phyloP scores from a whole-genome alignment of 2,329 filamentous ascomycete species.

The Fusarium pseudocircinatum region DNA sequence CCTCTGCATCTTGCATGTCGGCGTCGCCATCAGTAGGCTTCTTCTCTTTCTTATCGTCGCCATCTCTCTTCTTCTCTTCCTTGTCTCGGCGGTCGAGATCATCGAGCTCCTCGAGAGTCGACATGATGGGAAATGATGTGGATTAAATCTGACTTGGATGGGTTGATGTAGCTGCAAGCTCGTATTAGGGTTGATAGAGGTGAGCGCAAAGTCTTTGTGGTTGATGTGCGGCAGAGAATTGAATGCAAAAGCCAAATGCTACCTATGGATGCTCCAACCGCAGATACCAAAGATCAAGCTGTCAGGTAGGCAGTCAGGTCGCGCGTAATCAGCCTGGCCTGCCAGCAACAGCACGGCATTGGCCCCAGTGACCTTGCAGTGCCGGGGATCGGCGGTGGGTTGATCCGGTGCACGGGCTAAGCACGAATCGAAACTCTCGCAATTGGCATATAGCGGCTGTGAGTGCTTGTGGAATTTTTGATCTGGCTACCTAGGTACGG shows the following conservation, averaged over 20 bases:
- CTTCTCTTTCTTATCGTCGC: conserved; percentile 49
- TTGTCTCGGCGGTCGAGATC: conserved; percentile 84
- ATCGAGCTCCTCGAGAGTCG: conserved; percentile 91
- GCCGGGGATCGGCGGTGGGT: conserved; percentile 34
- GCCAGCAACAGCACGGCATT: conserved; percentile 28
- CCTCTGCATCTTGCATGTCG: conserved; percentile 88
- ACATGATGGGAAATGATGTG: conserved; percentile 66
- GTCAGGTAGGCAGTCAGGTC: conserved; percentile 44
- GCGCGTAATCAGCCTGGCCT: conserved; percentile 45
- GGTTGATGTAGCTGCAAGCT: not conserved
- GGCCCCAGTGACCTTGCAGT: conserved; percentile 19
- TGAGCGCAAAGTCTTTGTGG: not conserved
- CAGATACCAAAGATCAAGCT: conserved; percentile 35
- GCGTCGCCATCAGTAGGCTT: conserved; percentile 75
- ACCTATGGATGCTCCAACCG: conserved; percentile 25
- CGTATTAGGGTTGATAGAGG: not conserved
- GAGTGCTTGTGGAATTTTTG: conserved; percentile 36
- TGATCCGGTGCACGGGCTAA: conserved; percentile 41
- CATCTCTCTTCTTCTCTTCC: conserved; percentile 69
- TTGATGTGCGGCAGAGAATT: conserved; percentile 4
- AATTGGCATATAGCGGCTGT: conserved; percentile 9
- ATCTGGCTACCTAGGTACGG: not conserved
- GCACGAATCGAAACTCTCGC: not conserved
- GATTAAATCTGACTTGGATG: not conserved
- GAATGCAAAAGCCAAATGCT: conserved; percentile 21